These are phyloP conservation scores for Solanum chaucha DNA, from an alignment of 257 asterid genomes.

Conservation along the genomic window DNA sequence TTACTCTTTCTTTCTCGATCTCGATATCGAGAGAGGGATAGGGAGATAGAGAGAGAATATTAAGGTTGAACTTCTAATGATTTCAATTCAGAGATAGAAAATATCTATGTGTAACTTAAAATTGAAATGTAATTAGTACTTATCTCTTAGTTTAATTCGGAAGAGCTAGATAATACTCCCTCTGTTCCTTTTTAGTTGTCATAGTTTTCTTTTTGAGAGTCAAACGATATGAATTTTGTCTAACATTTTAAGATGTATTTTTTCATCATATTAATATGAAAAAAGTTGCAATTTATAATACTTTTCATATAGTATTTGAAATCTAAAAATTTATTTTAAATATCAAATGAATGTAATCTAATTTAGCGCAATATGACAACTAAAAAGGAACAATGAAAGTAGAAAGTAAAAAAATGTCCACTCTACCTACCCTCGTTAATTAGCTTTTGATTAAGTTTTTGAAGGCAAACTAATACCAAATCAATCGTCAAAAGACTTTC, in stretches of 20 bases:
- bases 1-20: background rate
- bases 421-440: background rate
- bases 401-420: background rate
- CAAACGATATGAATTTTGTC: background rate
- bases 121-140: background rate
- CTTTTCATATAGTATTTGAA: too few species aligned
- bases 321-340: background rate
- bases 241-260: background rate
- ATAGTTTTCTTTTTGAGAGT: too few species aligned
- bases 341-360: too few species aligned
- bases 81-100: background rate
- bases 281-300: too few species aligned
- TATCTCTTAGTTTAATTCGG: background rate
- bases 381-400: too few species aligned
- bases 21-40: background rate
- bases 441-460: background rate
- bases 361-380: background rate
- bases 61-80: background rate
- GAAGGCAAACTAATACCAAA: background rate
- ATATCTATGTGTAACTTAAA: background rate
- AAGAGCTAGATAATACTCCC: background rate
- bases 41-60: background rate
- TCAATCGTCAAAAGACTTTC: background rate
- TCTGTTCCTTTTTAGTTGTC: background rate
- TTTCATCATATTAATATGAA: too few species aligned